Evolutionary conservation across 495 filamentous ascomycete species (phyloP).

Genomic region (Aspergillus taichungensis): DNA sequence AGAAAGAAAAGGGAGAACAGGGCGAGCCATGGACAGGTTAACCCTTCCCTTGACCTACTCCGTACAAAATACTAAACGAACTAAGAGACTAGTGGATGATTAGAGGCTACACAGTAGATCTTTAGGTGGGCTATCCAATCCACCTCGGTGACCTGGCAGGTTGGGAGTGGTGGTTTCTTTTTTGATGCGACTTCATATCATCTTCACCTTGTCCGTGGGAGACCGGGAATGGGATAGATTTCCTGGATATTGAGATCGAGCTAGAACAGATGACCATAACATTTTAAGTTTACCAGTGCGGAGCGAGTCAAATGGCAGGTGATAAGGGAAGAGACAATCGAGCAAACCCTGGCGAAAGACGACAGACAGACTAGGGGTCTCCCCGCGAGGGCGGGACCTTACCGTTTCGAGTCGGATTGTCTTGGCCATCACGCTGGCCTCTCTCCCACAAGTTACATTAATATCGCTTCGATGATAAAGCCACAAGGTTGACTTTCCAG

Average conservation of each 20-base stretch:
- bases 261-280: no score
- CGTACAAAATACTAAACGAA: neutral
- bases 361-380: neutral
- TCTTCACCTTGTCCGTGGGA: no score
- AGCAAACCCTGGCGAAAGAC: conserved; percentile 10
- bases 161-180: no score
- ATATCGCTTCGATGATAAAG: no score
- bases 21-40: conserved; percentile 3
- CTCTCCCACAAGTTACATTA: neutral
- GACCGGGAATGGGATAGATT: no score
- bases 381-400: conserved; percentile 8
- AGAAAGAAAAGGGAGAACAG: conserved; percentile 5
- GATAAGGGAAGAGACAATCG: neutral
- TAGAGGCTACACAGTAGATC: conserved; percentile 14
- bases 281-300: no score
- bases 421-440: conserved; percentile 3
- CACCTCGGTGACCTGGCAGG: no score
- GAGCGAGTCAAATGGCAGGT: neutral
- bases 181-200: no score
- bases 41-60: conserved; percentile 2
- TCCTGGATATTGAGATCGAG: no score
- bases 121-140: neutral
- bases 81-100: conserved; percentile 12
- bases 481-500: no score
- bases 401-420: conserved; percentile 1